Base-by-base conservation (phyloP, 306 rosid genomes). In the Gynostemma pentaphyllum region DNA sequence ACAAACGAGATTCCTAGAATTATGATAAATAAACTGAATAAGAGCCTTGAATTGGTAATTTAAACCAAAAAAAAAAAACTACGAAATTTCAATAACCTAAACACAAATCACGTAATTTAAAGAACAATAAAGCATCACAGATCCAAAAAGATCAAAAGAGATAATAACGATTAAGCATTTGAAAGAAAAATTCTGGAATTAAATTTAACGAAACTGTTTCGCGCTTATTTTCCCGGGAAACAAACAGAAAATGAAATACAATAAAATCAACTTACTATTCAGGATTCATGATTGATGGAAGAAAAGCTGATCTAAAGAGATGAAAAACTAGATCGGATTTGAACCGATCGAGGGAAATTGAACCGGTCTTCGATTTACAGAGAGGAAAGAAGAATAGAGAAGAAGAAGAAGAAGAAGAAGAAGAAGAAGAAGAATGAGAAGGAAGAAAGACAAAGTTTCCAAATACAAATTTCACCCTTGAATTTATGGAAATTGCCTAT, bases 281-380 rank as follows among this genome's bases (percentile, higher is more conserved):
- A 19, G 82, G 85, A 77, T 74, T 77, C 85, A 80, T 80, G 75
- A 55, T 53, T 71, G 54, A 3, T 41, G 45, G 64, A 9, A 11
- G 29, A n/a, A 21, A 19, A 32, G 45, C 1, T 36, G 64, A 57
- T 57, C 64, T 36, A 36, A 5, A 56, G 34, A 16, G 18, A 7
- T 45, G 46, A 11, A 19, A 4, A 57, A 8, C 11, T 36, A 45
- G 12, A 57, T 27, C 64, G 64, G 46, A 57, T 27, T 57, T 19
- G 46, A 36, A 57, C 64, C 64, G 64, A 29, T 36, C 64, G 14
- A 57, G 64, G 15, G 1, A 57, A 57, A 32, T 57, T 45, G 36
- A 45, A 21, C 64, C 64, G 64, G 64, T 21, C 19, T 13, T 27
- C 28, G 64, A 57, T 57, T 18, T 18, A 57, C 29, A 57, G 64